phyloP scores from a whole-genome alignment of 768 basidiomycete species.

The Mycena vulgaris region DNA sequence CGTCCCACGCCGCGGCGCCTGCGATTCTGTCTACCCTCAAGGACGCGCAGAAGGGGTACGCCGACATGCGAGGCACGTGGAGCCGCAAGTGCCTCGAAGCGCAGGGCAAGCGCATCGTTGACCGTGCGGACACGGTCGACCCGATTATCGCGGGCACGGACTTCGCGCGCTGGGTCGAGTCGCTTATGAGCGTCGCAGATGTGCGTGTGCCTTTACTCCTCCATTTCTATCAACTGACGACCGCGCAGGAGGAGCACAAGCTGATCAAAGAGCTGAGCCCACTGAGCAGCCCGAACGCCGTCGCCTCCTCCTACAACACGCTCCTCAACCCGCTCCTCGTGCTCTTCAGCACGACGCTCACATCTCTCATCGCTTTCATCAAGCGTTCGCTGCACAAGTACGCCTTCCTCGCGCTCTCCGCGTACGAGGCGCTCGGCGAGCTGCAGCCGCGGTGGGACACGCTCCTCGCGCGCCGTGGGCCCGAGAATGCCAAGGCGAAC shows the following conservation, averaged over 20 bases:
- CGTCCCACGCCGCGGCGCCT: slow-evolving; percentile 83
- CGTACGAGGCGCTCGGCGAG: slow-evolving; percentile 71
- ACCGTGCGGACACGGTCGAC: slow-evolving; percentile 79
- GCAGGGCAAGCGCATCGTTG: slow-evolving; percentile 78
- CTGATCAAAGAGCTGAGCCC: slow-evolving; percentile 74
- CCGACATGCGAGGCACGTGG: slow-evolving; percentile 90
- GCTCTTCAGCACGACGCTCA: slow-evolving; percentile 77
- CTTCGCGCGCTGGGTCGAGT: slow-evolving; percentile 79
- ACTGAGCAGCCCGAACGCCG: slow-evolving; percentile 62
- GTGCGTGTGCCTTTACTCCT: slow-evolving; percentile 51
- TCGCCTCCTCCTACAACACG: slow-evolving; percentile 72
- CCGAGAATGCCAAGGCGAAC: slow-evolving; percentile 65
- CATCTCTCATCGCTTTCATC: slow-evolving; percentile 74
- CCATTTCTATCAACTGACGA: background rate
- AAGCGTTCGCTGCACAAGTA: slow-evolving; percentile 86
- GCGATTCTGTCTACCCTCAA: slow-evolving; percentile 75
- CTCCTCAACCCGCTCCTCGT: slow-evolving; percentile 76
- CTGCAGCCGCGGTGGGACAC: slow-evolving; percentile 79
- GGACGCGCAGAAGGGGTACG: slow-evolving; percentile 87
- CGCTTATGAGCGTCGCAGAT: slow-evolving; percentile 76
- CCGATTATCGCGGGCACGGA: slow-evolving; percentile 77
- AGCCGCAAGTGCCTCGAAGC: slow-evolving; percentile 80
- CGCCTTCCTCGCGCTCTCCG: slow-evolving; percentile 83
- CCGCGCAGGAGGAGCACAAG: slow-evolving; percentile 74
- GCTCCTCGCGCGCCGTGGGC: slow-evolving; percentile 67